A percentile compares a stretch with the other conserved stretches of the same genome.
phyloP scores from a whole-genome alignment of 106 monocot genomes.

The Alisma plantagoaquatica region DNA sequence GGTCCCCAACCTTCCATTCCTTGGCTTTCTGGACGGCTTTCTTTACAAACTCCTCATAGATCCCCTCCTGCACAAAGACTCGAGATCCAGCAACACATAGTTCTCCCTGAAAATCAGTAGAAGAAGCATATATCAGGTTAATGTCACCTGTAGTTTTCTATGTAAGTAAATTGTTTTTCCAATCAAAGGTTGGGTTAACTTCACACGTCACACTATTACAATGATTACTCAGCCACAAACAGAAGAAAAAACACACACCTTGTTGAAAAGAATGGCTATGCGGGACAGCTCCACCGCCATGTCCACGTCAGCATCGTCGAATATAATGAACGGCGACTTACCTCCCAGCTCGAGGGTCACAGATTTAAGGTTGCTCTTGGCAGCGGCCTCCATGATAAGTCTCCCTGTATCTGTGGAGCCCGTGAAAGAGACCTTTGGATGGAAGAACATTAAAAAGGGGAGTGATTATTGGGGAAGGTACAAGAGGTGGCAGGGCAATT shows the following conservation, averaged over 20 bases:
- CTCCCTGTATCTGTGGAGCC: slow-evolving; percentile 75
- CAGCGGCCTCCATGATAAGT: slow-evolving; percentile 63
- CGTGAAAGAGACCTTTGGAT: slow-evolving; percentile 71
- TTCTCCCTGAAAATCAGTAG: slow-evolving; percentile 90
- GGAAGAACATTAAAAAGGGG: no score
- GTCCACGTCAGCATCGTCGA: slow-evolving; percentile 80
- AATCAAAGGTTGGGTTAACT: no score
- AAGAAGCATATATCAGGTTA: no score
- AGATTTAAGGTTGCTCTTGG: slow-evolving; percentile 76
- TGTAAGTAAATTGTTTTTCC: no score
- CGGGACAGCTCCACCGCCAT: slow-evolving; percentile 51
- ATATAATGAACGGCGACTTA: slow-evolving; percentile 73
- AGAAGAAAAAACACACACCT: slow-evolving; percentile 38
- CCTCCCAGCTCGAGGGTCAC: slow-evolving; percentile 91
- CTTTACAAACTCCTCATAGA: slow-evolving; percentile 77
- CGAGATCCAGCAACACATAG: slow-evolving; percentile 72
- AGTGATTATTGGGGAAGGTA: no score
- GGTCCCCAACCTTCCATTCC: slow-evolving; percentile 72
- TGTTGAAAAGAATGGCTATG: slow-evolving; percentile 45
- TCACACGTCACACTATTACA: no score
- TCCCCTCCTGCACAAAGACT: slow-evolving; percentile 82
- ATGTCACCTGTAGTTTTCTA: no score
- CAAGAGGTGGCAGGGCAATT: no score
- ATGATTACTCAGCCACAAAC: no score
- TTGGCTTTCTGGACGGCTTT: slow-evolving; percentile 41